Base-by-base conservation (phyloP, 2,329 filamentous ascomycete species). In the Bertia moriformis region DNA sequence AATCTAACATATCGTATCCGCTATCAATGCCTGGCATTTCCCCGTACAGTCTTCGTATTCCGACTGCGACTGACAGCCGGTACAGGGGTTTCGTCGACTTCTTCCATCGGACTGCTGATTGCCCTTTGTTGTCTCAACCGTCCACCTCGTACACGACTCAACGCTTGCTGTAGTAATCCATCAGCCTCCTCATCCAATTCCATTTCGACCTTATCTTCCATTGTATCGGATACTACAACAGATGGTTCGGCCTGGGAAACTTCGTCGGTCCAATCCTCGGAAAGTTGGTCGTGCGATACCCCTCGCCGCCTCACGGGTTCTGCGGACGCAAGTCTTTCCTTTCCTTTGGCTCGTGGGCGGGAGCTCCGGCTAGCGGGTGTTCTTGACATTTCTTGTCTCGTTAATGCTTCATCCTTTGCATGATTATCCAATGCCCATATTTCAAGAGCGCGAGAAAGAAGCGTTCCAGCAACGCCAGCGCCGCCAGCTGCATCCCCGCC, bases 401-500 rank as follows among this genome's bases (percentile, higher is more conserved):
- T n/a, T 10, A n/a, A n/a, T 29, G 24, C 24, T 18, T 13, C 12
- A 38, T 41, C 51, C 18, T 48, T 44, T 14, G 50, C 49, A 14
- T 51, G 51, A 13, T 56, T 55, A 40, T 65, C 61, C 2, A 57
- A 19, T 3, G 61, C 55, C 62, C 62, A 66, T 36, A 65, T 56
- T 41, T 65, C 61, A 24, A 66, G 49, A 0, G 62, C 62, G 2
- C 59, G 57, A 13, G 57, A 59, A 4, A 65, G 52, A 12, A 66
- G 50, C 1, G 62, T 63, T 10, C 61, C 62, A 3, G 62, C 62
- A 37, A 64, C 56, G 1, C 62, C 62, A 3, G 62, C 62, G 39
- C 62, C 62, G 3, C 61, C 61, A 4, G 62, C 60, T 19, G 58
- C 59, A 46, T 66, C 62, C 15, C 32, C 32, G 3, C 61, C 62